Base-by-base conservation (phyloP, 192 early-diverging fungal genomes). In the Backusella psychrophila region DNA sequence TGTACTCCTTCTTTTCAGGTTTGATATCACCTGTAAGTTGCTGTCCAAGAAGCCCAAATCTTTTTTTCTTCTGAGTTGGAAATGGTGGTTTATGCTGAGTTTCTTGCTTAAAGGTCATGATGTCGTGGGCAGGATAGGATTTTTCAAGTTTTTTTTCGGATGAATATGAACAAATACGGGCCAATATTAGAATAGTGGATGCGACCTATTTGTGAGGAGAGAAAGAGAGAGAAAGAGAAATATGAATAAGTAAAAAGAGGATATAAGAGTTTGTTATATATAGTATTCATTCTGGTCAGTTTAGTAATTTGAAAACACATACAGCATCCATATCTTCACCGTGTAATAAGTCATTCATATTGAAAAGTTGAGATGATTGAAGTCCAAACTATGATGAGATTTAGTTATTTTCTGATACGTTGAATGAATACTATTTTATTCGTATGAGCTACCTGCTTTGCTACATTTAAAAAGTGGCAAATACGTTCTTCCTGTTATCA, bases 271-370 rank as follows among this genome's bases (percentile, higher is more conserved):
- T 67, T 67, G 35, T 35, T 67, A 67, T 67, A 67, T 35, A 36
- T 49, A 19, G 17, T 26, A 56, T 63, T 63, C 8, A 59, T 9
- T 31, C 9, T 63, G 56, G 56, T 29, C 26, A 63, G 56, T 63
- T 63, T 63, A 63, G 56, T 63, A 3, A 69, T 23, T 38, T 39
- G 38, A 69, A 69, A 69, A 69, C 34, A 69, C 59, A 52, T 81
- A 90, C 89, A 66, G 81, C 82, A 5, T 74, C 80, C 86, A 94
- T 91, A 79, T 94, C 86, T 80, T 91, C 93, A 68, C 89, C 92
- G 44, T 94, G 89, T 59, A 89, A 92, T 38, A 94, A 78, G 75
- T 94, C 93, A 29, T 78, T 67, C 21, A 72, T 35, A 46, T 67
- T 63, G 33, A 78, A 78, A 53, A 78, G 34, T 34, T 78, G 71